Evolutionary conservation across 345 rosid species (phyloP), one percentile per base, ranked within the genome.

Genomic region (Kandelia obovata): DNA sequence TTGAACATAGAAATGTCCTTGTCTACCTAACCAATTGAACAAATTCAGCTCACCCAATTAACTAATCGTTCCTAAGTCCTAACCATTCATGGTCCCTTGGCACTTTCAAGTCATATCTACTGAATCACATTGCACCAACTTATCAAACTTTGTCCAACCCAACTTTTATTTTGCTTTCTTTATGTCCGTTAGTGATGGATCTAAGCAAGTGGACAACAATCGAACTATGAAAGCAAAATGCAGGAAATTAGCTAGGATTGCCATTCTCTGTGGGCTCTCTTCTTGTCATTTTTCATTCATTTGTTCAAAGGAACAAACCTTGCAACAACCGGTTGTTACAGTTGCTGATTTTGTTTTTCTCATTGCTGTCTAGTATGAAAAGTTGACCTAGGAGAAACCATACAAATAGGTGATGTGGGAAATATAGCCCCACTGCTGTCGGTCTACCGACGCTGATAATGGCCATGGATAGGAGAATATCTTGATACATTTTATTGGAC

Each of bases 301-400:
- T 58, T 17, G 35, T 76, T 65, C 56, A 53, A 59, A 67, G 4
- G 60, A 32, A 51, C 59, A 60, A 62, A 61, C 62, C 63, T 31
- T 32, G 58, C 25, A 69, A 53, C 76, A 78, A 46, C 80, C 58
- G 64, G 83, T 73, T 63, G 82, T 69, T 23, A 55, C 59, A 21
- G 30, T 15, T 2, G 30, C 59, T 75, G 76, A 23, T 64, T 70
- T 51, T 58, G 34, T 35, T 61, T 34, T 30, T 67, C 37, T 62
- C 16, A 16, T 15, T 17, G 17, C 53, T 65, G 39, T 43, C n/a
- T 0, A 64, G 21, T 25, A 55, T 30, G 26, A 59, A 61, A 60
- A 31, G 32, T 7, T 15, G 16, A 53, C 23, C 59, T 53, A 64
- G 43, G 2, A 57, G 46, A 30, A 21, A 61, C 17, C 8, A 30